Evolutionary conservation across 805 yeast genomes (phyloP).

Genomic region (Grigorovia transvaalensis): DNA sequence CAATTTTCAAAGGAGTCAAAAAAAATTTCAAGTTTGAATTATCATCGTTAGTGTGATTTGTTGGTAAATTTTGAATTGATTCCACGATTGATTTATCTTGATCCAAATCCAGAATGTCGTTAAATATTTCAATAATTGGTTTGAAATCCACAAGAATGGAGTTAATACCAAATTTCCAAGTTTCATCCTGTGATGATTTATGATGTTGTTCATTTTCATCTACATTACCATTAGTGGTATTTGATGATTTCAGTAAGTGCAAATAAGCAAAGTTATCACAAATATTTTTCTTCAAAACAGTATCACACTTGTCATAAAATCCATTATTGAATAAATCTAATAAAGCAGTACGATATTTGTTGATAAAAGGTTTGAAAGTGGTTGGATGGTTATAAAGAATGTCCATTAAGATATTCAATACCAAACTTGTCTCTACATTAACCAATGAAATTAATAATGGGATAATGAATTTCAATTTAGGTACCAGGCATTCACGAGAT

Average conservation of each 20-base stretch:
- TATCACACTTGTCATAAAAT: constrained; percentile 33
- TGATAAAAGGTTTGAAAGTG: constrained; percentile 70
- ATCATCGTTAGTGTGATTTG: constrained; percentile 2
- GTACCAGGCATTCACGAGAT: constrained; percentile 74
- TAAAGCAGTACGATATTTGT: constrained; percentile 44
- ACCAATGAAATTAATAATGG: constrained; percentile 38
- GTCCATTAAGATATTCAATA: constrained; percentile 33
- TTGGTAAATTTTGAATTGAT: constrained; percentile 34
- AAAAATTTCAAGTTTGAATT: constrained; percentile 22
- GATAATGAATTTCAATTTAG: constrained; percentile 58
- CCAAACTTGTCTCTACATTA: constrained; percentile 29
- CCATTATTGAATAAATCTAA: constrained; percentile 23
- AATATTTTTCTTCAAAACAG: constrained; percentile 31
- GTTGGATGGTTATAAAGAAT: constrained; percentile 54
- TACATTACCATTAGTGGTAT: constrained; percentile 30
- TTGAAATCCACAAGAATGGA: constrained; percentile 43
- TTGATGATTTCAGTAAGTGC: constrained; percentile 45
- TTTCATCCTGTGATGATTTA: constrained; percentile 30
- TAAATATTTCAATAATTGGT: constrained; percentile 46
- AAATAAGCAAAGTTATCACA: constrained; percentile 44
- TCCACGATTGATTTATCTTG: constrained; percentile 43
- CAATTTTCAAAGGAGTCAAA: constrained; percentile 45
- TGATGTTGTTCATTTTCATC: constrained; percentile 27
- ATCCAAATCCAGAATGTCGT: constrained; percentile 45
- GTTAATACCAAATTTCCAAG: constrained; percentile 40